phyloP scores from a whole-genome alignment of 805 yeast genomes.

The Dipodascopsis uninucleata region DNA sequence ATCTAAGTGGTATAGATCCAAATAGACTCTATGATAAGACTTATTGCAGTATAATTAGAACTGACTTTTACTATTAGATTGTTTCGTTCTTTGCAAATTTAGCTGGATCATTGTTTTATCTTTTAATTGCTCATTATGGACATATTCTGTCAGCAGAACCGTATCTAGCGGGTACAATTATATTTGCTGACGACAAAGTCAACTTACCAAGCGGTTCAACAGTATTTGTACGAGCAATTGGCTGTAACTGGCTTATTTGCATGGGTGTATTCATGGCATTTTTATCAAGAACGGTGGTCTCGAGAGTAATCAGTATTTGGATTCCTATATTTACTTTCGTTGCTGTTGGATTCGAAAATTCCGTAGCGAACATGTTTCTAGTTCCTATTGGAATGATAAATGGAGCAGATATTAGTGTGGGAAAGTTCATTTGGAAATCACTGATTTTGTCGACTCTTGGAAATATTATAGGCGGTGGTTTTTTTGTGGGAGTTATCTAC shows the following conservation, averaged over 20 bases:
- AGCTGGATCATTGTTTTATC: slow-evolving; percentile 25
- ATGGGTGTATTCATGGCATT: slow-evolving; percentile 73
- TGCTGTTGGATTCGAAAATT: slow-evolving; percentile 72
- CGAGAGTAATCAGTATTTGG: slow-evolving; percentile 58
- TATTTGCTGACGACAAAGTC: slow-evolving; percentile 23
- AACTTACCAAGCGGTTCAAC: slow-evolving; percentile 12
- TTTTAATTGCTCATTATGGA: slow-evolving; percentile 24
- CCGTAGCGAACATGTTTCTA: slow-evolving; percentile 77
- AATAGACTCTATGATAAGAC: too few relatives aligned
- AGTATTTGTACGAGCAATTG: slow-evolving; percentile 40
- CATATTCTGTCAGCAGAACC: slow-evolving; percentile 21
- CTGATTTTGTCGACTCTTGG: slow-evolving; percentile 71
- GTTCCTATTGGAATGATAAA: slow-evolving; percentile 64
- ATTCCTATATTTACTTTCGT: slow-evolving; percentile 76
- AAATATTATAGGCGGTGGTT: slow-evolving; percentile 72
- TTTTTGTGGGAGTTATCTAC: slow-evolving; percentile 62
- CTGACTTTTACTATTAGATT: slow-evolving; percentile 3
- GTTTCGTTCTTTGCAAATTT: slow-evolving; percentile 24
- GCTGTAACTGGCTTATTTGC: slow-evolving; percentile 74
- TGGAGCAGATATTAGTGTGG: slow-evolving; percentile 61
- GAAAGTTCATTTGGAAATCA: slow-evolving; percentile 65
- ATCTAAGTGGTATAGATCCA: background rate
- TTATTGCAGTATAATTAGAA: too few relatives aligned
- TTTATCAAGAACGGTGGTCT: slow-evolving; percentile 76
- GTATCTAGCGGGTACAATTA: slow-evolving; percentile 18